A percentile compares a stretch with the other conserved stretches of the same genome.
phyloP scores from a whole-genome alignment of 345 rosid species.

The Pelargonium nanum region DNA sequence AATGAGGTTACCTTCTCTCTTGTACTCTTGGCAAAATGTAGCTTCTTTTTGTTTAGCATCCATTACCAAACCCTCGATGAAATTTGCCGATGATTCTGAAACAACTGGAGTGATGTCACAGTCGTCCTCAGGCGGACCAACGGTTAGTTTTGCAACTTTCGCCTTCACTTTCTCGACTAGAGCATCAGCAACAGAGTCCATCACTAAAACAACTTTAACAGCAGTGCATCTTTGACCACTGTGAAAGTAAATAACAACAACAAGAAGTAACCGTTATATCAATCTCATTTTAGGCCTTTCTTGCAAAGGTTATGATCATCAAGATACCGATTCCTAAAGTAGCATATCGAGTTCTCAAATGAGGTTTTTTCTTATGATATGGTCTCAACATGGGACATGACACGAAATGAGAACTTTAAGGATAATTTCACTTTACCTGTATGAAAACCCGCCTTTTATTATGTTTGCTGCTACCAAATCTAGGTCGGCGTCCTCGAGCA shows the following conservation, averaged over 20 bases:
- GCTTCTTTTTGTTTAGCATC: slow-evolving; percentile 96
- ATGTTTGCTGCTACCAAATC: slow-evolving; percentile 72
- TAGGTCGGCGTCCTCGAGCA: slow-evolving; percentile 76
- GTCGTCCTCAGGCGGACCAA: slow-evolving; percentile 82
- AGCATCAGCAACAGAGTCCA: slow-evolving; percentile 76
- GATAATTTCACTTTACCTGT: too few species aligned
- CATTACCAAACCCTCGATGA: slow-evolving; percentile 80
- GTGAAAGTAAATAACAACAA: too few species aligned
- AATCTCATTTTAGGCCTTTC: too few species aligned
- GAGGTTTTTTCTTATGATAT: too few species aligned
- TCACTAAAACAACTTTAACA: slow-evolving; percentile 77
- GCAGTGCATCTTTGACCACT: slow-evolving; percentile 99
- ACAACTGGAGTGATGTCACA: slow-evolving; percentile 94
- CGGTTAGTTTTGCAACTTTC: slow-evolving; percentile 60
- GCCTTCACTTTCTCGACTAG: slow-evolving; percentile 78
- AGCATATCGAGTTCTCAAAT: too few species aligned
- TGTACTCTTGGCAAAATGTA: slow-evolving; percentile 65
- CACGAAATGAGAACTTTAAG: too few species aligned
- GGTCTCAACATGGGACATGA: too few species aligned
- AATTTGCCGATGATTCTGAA: slow-evolving; percentile 88
- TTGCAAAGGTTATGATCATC: too few species aligned
- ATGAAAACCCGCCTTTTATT: slow-evolving; percentile 95
- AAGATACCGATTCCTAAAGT: too few species aligned
- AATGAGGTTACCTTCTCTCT: slow-evolving; percentile 66
- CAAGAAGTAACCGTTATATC: too few species aligned